Evolutionary conservation across 2,329 filamentous ascomycete genomes (phyloP).

Genomic region (Paraphoma sp.): DNA sequence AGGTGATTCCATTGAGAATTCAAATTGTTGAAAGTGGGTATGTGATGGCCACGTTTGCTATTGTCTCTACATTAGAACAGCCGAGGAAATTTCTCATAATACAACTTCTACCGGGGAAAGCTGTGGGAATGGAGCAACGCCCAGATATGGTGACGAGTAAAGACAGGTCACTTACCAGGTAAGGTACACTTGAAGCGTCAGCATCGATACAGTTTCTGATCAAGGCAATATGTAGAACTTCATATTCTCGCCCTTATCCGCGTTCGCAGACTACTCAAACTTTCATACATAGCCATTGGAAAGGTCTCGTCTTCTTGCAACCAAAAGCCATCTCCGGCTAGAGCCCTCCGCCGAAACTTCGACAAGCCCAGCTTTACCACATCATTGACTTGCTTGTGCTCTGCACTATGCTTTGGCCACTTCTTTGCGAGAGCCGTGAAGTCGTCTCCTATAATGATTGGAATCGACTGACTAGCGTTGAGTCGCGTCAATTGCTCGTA

Average conservation of each 20-base stretch:
- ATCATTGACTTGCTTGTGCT: conserved; percentile 28
- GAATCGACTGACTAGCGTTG: conserved; percentile 5
- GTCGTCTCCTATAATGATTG: conserved; percentile 34
- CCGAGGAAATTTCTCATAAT: too few relatives aligned
- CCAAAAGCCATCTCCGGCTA: conserved; percentile 34
- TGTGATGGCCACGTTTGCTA: too few relatives aligned
- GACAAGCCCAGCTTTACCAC: conserved; percentile 17
- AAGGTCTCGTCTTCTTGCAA: conserved; percentile 30
- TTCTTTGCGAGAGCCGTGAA: conserved; percentile 34
- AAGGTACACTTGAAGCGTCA: background rate
- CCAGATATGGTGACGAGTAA: too few relatives aligned
- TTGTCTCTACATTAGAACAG: too few relatives aligned
- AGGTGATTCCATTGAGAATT: too few relatives aligned
- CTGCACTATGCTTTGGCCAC: conserved; percentile 36
- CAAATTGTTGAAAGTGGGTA: too few relatives aligned
- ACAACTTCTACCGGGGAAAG: too few relatives aligned
- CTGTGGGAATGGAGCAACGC: too few relatives aligned
- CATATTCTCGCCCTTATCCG: conserved; percentile 6
- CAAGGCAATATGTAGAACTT: background rate
- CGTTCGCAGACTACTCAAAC: conserved; percentile 1
- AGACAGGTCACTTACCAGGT: too few relatives aligned
- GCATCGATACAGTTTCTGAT: background rate
- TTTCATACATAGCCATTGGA: conserved; percentile 36
- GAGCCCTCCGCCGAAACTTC: conserved; percentile 20
- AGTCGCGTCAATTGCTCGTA: conserved; percentile 19